Evolutionary conservation across 2,329 filamentous ascomycete species (phyloP), one percentile per base, ranked within the genome.

Genomic region (Trichoderma koningii): DNA sequence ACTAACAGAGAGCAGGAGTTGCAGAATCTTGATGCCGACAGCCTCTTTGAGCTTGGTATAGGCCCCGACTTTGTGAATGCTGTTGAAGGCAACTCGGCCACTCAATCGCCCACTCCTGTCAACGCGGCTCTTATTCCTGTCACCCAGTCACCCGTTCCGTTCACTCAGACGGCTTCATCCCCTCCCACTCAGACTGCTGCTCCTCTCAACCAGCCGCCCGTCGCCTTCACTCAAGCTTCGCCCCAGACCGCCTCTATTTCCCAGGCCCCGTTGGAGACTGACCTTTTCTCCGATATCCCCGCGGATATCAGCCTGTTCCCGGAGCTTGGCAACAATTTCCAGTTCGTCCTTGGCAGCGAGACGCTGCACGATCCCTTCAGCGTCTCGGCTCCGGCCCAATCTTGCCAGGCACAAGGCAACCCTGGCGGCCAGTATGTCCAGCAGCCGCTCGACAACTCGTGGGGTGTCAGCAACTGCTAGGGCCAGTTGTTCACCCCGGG

Each of bases 351-450:
- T 41, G 44, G 41, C 17, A 50, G 41, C 15, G n/a, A 17, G 38
- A 34, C n/a, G 7, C 14, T 55, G 10, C 53, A 23, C 7, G 59
- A 63, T 45, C 26, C 59, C 14, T 55, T 63, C 12, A 38, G n/a
- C 19, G 9, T 34, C 12, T 19, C 44, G 14, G 23, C 48, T 53
- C 3, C 48, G 17, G 3, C 26, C 19, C 53, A 45, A 23, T 4
- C 50, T 21, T 44, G 26, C 50, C 59, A 63, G 45, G 50, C 28
- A 23, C 59, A 63, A 23, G 3, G 55, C 10, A 55, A 28, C 21
- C 59, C 26, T 38, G 19, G 41, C 3, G 50, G 59, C 7, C 56
- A 60, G 38, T 38, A 47, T 12, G 21, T 34, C 28, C 59, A 62
- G 21, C 26, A n/a, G n/a, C 50, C n/a, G 28, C 34, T 34, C 30